Percentiles rank a stretch among this genome's conserved stretches.
phyloP scores from a whole-genome alignment of 345 rosid genomes.

The Citrus australasica region DNA sequence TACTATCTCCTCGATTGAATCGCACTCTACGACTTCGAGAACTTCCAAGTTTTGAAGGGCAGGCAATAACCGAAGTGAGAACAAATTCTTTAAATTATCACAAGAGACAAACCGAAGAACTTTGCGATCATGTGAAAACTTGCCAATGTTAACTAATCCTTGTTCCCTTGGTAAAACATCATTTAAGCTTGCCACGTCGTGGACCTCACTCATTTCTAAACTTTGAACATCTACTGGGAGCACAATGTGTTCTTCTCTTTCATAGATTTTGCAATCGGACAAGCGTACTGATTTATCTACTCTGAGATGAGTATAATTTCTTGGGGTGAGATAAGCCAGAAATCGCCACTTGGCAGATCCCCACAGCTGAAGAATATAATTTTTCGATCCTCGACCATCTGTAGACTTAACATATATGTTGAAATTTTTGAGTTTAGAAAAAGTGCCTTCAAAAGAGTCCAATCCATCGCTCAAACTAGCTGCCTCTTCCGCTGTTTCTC shows the following conservation, averaged over 20 bases:
- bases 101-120: rapidly evolving
- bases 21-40: rapidly evolving
- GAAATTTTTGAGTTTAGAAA: background rate
- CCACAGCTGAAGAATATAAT: background rate
- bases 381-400: background rate
- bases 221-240: background rate
- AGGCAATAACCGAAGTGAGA: too few relatives aligned
- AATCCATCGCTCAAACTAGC: background rate
- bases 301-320: too few relatives aligned
- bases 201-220: rapidly evolving
- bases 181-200: background rate
- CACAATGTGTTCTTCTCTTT: background rate
- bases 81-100: background rate
- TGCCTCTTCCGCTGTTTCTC: background rate
- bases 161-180: background rate
- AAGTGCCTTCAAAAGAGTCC: background rate
- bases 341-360: rapidly evolving
- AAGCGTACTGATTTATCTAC: too few relatives aligned
- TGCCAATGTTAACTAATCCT: background rate
- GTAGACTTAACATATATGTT: background rate
- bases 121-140: background rate
- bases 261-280: rapidly evolving
- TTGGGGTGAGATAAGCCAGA: too few relatives aligned
- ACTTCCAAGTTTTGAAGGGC: too few relatives aligned
- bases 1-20: too few relatives aligned